phyloP scores from a whole-genome alignment of 1,284 basidiomycete genomes.

The Irpex lacteus region DNA sequence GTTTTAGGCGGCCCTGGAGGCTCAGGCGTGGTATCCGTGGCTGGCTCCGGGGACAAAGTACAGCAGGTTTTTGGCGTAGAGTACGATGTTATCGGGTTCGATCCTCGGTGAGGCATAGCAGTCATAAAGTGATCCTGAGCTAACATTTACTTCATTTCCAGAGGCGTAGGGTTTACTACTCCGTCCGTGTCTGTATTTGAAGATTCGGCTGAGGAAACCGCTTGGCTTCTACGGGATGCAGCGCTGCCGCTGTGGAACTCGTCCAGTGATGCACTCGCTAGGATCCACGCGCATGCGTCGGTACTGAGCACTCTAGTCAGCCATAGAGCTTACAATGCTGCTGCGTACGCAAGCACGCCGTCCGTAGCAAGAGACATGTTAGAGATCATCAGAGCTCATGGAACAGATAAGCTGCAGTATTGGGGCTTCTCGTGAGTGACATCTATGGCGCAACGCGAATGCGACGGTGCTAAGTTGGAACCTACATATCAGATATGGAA shows the following conservation, averaged over 20 bases:
- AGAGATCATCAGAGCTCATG: constrained; percentile 23
- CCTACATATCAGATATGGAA: constrained; percentile 18
- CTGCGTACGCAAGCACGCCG: constrained; percentile 4
- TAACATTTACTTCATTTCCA: not conserved
- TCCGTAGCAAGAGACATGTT: constrained; percentile 27
- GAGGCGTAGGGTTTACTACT: constrained; percentile 2
- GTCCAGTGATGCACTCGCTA: not conserved
- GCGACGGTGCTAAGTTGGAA: not conserved
- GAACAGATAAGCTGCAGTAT: constrained; percentile 24
- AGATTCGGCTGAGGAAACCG: constrained; percentile 1
- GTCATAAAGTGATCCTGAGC: not conserved
- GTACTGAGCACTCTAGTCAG: not conserved
- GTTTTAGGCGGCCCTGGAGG: constrained; percentile 28
- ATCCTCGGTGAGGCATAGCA: constrained; percentile 22
- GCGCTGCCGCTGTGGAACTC: not conserved
- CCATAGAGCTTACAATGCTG: not conserved
- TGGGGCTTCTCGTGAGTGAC: constrained; percentile 27
- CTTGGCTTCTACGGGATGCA: not conserved
- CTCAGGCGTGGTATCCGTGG: constrained; percentile 22
- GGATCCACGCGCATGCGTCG: not conserved
- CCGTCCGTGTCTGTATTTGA: not conserved
- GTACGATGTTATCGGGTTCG: constrained; percentile 33
- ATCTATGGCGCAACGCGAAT: not conserved
- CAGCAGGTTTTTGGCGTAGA: constrained; percentile 23
- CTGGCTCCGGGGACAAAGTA: not conserved